Evolutionary conservation across 129 eudicot species (phyloP).

Genomic region (Apium graveolens): DNA sequence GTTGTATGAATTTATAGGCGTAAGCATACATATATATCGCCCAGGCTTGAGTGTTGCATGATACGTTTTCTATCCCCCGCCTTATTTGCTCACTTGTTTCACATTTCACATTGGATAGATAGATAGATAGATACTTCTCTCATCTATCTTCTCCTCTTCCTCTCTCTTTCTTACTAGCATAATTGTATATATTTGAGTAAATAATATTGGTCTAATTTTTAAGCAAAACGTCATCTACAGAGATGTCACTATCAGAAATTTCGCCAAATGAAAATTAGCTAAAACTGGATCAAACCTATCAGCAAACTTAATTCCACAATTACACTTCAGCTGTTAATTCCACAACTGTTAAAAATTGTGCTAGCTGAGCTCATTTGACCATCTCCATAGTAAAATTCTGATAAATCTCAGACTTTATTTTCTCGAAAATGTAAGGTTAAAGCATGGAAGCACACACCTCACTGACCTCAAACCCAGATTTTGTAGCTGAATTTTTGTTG

Average conservation of each 20-base stretch:
- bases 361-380: too few relatives aligned
- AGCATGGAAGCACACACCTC: background rate
- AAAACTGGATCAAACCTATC: too few relatives aligned
- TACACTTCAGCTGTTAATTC: too few relatives aligned
- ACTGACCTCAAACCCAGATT: background rate
- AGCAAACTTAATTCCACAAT: too few relatives aligned
- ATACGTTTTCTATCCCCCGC: conserved; percentile 6
- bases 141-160: background rate
- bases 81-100: conserved; percentile 5
- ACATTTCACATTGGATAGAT: conserved; percentile 10
- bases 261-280: too few relatives aligned
- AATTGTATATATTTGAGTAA: too few relatives aligned
- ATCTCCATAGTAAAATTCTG: background rate
- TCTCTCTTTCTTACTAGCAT: background rate
- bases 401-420: too few relatives aligned
- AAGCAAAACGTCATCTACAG: too few relatives aligned
- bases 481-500: too few relatives aligned
- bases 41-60: conserved; percentile 20
- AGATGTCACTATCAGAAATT: too few relatives aligned
- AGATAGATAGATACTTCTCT: background rate
- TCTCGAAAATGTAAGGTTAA: background rate
- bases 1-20: conserved; percentile 21
- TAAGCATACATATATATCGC: conserved; percentile 23
- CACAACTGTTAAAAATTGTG: too few relatives aligned
- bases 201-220: too few relatives aligned